Evolutionary conservation across 352 stramenopile genomes (phyloP).

Genomic region (Globisporangium iwayamae): DNA sequence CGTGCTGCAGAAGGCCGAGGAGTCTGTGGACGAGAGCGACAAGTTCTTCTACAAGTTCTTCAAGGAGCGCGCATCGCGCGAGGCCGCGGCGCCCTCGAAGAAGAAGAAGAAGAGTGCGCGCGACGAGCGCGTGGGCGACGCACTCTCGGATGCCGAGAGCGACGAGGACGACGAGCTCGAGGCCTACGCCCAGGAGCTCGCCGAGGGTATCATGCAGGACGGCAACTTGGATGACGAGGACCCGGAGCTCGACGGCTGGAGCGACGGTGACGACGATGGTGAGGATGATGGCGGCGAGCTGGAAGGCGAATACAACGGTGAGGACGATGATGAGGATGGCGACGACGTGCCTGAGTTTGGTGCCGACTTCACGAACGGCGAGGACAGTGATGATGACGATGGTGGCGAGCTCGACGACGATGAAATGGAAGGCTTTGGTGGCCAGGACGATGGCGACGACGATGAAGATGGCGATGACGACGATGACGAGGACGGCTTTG

Average conservation of each 20-base stretch:
- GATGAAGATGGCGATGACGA: conserved; percentile 24
- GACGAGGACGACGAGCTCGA: conserved; percentile 85
- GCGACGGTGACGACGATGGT: conserved; percentile 45
- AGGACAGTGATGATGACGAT: conserved; percentile 39
- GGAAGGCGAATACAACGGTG: conserved; percentile 24
- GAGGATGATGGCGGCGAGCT: conserved; percentile 35
- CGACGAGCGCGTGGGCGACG: conserved; percentile 43
- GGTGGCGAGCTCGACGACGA: conserved; percentile 21
- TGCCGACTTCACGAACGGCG: conserved; percentile 23
- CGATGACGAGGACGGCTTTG: conserved; percentile 26
- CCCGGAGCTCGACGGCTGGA: conserved; percentile 69
- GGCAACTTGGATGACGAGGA: conserved; percentile 76
- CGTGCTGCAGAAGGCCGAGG: conserved; percentile 58
- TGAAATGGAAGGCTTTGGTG: conserved; percentile 26
- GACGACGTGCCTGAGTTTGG: conserved; percentile 19
- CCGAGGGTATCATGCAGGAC: conserved; percentile 87
- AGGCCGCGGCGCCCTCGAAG: conserved; percentile 30
- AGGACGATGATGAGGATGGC: conserved; percentile 24
- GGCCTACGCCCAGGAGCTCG: conserved; percentile 86
- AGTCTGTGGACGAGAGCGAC: conserved; percentile 74
- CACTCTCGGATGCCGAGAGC: conserved; percentile 51
- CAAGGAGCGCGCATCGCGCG: conserved; percentile 66
- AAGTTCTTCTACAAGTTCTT: conserved; percentile 95
- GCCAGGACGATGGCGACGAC: conserved; percentile 50
- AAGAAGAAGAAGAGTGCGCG: conserved; percentile 31